Base-by-base conservation (phyloP, 1,284 basidiomycete genomes). In the Heterobasidion annosum region DNA sequence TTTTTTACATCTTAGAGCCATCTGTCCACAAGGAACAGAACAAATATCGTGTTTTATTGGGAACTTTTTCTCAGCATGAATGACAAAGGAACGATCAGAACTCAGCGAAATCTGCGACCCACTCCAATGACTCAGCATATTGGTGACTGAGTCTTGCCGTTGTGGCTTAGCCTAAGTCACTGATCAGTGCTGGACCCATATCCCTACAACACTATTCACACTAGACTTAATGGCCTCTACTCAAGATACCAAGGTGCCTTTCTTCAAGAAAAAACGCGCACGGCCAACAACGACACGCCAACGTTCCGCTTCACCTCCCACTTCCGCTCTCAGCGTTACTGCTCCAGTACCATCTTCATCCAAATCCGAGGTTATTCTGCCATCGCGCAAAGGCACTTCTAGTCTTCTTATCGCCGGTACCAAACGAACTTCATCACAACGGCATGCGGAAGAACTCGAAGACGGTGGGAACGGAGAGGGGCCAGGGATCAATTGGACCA, bases 221-320 rank as follows among this genome's bases (percentile, higher is more conserved):
- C n/a, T n/a, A 13, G 45, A 6, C 25, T 72, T 69, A 62, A 73
- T 79, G 65, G 67, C 71, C 12, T 72, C 76, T 33, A 60, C 68
- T 32, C 69, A 71, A 56, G 63, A 70, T 55, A 62, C 78, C 8
- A 79, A 75, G 49, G 84, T 93, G 0, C 87, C 91, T 9, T 88
- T 93, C 69, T 92, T 95, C 75, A 94, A 88, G 70, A 94, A 92
- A 70, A 94, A 92, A 70, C 83, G 85, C 42, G 75, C 82, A 6
- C 76, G 89, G 3, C 88, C 91, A 13, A 77, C 83, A 9, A 86
- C 88, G 0, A 68, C 76, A 12, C 79, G 92, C 42, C 85, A 86
- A 62, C 81, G 91, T 15, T 85, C 48, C 18, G 48, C 48, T 13
- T 49, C 85, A 3, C 65, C 74, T 10, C 88, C 88, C 0, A 85